Evolutionary conservation across 164 flowering plant species (phyloP), one percentile per base, ranked within the genome.

Genomic region (Paratinospora sagittata): DNA sequence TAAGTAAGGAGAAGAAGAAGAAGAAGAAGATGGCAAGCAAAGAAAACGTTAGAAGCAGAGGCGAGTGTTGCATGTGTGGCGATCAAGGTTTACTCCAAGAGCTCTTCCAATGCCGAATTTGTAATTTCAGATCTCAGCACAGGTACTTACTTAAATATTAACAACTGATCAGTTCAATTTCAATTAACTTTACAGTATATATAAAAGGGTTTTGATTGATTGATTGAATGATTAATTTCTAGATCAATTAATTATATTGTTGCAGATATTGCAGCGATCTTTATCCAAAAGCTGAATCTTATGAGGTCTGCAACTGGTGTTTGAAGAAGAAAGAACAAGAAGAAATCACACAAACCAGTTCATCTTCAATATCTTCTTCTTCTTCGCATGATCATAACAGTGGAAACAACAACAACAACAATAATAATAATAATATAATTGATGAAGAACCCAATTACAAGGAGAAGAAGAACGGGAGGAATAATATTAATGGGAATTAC

Each of bases 11-110:
- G n/a, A n/a, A n/a, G n/a, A n/a, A n/a, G n/a, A n/a, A n/a, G n/a
- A n/a, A n/a, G 67, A 68, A 17, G 39, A 19, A 24, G 24, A 47
- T 66, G 61, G 37, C 49, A 47, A 27, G 64, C 30, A 69, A 58
- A 58, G 64, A 16, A 58, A 66, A 13, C 62, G 30, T 62, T 6
- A 12, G n/a, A 21, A 23, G 11, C 14, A 45, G 7, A 9, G 5
- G 26, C 6, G 80, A 80, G 72, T 80, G 82, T 69, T 80, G 82
- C 71, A 80, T 80, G 82, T 80, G 82, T 72, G 83, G 80, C 17
- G 83, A 78, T 11, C 47, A 70, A 37, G 80, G 80, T 14, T 36
- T 80, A 49, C 43, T 73, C 21, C 16, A 70, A 19, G 78, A 77
- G 68, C 83, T 80, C 75, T 78, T 78, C 65, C 76, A 69, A 12